These are phyloP conservation scores for Ustilago curta DNA, from an alignment of 1,284 basidiomycete species.

Conservation along the genomic window DNA sequence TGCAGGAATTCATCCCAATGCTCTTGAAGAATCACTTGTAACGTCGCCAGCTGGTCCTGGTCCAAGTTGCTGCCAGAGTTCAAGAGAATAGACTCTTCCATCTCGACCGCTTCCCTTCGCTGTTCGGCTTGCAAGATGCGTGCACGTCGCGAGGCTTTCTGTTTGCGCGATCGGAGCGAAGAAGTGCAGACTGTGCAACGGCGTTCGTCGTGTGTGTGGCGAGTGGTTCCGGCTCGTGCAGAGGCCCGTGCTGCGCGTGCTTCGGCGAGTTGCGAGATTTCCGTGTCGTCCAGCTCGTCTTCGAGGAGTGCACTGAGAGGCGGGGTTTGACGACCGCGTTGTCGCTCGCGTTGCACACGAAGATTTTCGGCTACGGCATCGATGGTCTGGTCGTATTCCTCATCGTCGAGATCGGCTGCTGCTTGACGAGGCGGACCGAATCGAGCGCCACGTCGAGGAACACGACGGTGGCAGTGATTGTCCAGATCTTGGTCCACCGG, in stretches of 20 bases:
- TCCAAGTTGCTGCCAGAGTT: background rate
- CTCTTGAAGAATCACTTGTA: slow-evolving; percentile 47
- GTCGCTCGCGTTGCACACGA: slow-evolving; percentile 26
- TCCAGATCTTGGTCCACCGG: slow-evolving; percentile 24
- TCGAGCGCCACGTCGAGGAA: slow-evolving; percentile 13
- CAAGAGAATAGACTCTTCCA: slow-evolving; percentile 43
- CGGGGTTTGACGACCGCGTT: slow-evolving; percentile 8
- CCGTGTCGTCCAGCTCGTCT: slow-evolving; percentile 30
- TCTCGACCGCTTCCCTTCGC: slow-evolving; percentile 18
- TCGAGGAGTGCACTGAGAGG: slow-evolving; percentile 1
- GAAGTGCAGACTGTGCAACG: slow-evolving; percentile 47
- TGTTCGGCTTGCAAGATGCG: slow-evolving; percentile 28
- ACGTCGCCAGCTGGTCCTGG: slow-evolving; percentile 7
- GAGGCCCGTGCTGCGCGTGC: slow-evolving; percentile 27
- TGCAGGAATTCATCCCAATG: slow-evolving; percentile 67
- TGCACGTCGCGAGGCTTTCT: slow-evolving; percentile 29
- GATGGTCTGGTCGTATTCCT: slow-evolving; percentile 45
- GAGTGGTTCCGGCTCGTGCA: slow-evolving; percentile 11
- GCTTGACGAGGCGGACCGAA: slow-evolving; percentile 4
- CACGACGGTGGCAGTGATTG: slow-evolving; percentile 21
- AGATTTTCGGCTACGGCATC: slow-evolving; percentile 45
- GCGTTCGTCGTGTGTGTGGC: slow-evolving; percentile 25
- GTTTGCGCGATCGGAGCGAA: slow-evolving; percentile 13
- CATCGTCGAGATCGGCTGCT: slow-evolving; percentile 4
- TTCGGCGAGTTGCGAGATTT: slow-evolving; percentile 48